Evolutionary conservation across 169 alveolate species (phyloP), one percentile per base, ranked within the genome.

Genomic region (Plasmodium knowlesi): DNA sequence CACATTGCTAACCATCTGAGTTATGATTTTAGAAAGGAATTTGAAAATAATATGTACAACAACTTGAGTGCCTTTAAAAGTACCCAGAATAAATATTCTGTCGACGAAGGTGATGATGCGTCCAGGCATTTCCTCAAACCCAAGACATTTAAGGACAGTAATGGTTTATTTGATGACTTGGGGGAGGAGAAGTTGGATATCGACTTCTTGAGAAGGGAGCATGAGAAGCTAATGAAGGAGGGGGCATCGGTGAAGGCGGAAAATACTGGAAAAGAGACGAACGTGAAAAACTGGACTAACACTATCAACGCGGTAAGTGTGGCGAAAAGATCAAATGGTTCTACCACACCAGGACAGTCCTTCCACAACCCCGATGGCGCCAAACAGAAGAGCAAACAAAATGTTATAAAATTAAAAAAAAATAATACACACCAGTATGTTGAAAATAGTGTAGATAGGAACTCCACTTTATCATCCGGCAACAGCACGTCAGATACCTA

Each of bases 111-210:
- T 61, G 94, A 78, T 78, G 94, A 88, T 41, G 83, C 83, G 16
- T 39, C 83, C 41, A 88, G 71, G n/a, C 94, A 88, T 53, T 88
- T 88, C 72, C 41, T 88, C 28, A 88, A 88, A 53, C 94, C 94
- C 32, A 88, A 88, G 50, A 88, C 94, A 4, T 67, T 54, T 30
- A 88, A 88, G 73, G 94, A 88, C 53, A 39, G 71, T 39, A 88
- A 88, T 30, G 89, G 89, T 9, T 54, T 88, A 25, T 88, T 78
- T 88, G 61, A 73, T 28, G 94, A 88, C 72, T 37, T 80, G 32
- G 82, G 72, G 41, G 94, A 88, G 67, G 89, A 88, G 32, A 80
- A n/a, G 53, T 22, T 88, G 5, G 94, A 88, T 50, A 78, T 88
- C n/a, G 83, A 71, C 32, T 54, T 78, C 14, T 67, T 88, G 82